A percentile compares a stretch with the other conserved stretches of the same genome.
Evolutionary conservation across 192 early-diverging fungal species (phyloP).

Genomic region (Diversispora eburnea): DNA sequence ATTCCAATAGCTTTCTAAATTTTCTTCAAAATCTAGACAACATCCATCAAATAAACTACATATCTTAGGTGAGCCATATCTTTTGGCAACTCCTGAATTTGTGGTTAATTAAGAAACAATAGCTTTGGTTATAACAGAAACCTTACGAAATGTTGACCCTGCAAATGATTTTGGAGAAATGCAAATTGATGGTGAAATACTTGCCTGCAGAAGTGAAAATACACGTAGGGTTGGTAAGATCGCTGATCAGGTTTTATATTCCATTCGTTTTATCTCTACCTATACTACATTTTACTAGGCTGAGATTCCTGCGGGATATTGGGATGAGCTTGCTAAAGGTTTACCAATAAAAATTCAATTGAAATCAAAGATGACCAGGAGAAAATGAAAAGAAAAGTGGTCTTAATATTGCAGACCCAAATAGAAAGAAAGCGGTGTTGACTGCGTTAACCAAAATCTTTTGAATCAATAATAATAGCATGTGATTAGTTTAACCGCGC

Average conservation of each 20-base stretch:
- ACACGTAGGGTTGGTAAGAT: neutral
- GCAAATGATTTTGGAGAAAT: neutral
- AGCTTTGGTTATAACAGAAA: no score
- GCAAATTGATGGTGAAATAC: neutral
- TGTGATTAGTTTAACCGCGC: no score
- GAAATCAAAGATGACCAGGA: conserved; percentile 6
- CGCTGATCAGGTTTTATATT: neutral
- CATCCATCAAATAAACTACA: neutral
- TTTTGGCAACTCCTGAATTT: conserved; percentile 10
- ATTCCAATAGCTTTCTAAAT: conserved; percentile 3
- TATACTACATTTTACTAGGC: neutral
- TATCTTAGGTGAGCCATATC: neutral
- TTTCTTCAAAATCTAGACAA: conserved; percentile 8
- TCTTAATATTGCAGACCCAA: neutral
- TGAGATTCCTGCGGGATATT: conserved; percentile 1
- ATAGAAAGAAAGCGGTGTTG: neutral
- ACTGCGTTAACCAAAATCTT: conserved; percentile 18
- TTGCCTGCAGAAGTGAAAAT: neutral
- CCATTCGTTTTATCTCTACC: neutral
- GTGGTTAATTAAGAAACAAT: no score
- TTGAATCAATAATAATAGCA: no score
- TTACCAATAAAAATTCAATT: conserved; percentile 1
- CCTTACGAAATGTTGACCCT: neutral
- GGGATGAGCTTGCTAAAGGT: neutral
- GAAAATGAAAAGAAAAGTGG: neutral